phyloP scores from a whole-genome alignment of 1,284 basidiomycete species.

The Austroboletus niveus region DNA sequence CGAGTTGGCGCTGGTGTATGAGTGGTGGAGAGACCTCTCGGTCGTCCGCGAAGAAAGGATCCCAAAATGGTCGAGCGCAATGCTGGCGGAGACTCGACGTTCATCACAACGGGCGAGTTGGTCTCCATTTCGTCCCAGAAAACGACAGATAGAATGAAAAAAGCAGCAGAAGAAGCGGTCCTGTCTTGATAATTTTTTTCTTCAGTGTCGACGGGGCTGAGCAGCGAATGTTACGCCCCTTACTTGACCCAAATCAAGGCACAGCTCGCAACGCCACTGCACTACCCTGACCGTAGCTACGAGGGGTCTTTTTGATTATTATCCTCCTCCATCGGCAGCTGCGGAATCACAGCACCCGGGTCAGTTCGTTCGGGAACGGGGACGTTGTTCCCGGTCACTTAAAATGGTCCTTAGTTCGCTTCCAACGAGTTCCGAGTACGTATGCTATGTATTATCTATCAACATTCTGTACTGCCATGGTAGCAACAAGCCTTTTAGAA shows the following conservation, averaged over 20 bases:
- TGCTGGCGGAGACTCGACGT: slow-evolving; percentile 24
- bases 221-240: background rate
- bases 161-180: no score
- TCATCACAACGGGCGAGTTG: slow-evolving; percentile 5
- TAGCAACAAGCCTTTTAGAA: no score
- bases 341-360: no score
- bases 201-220: slow-evolving; percentile 17
- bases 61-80: slow-evolving; percentile 35
- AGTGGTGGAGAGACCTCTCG: slow-evolving; percentile 30
- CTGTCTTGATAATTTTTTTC: background rate
- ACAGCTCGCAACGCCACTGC: slow-evolving; percentile 7
- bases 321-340: background rate
- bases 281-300: background rate
- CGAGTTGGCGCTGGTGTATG: slow-evolving; percentile 10
- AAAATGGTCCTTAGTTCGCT: no score
- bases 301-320: no score
- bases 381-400: no score
- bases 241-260: slow-evolving; percentile 6
- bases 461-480: background rate
- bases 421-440: no score
- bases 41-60: slow-evolving; percentile 34
- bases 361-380: no score
- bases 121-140: slow-evolving; percentile 8
- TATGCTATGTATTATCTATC: no score
- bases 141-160: no score